Conservation (phyloP, 148 eudicot species). For the Camellia granthamiana region DNA sequence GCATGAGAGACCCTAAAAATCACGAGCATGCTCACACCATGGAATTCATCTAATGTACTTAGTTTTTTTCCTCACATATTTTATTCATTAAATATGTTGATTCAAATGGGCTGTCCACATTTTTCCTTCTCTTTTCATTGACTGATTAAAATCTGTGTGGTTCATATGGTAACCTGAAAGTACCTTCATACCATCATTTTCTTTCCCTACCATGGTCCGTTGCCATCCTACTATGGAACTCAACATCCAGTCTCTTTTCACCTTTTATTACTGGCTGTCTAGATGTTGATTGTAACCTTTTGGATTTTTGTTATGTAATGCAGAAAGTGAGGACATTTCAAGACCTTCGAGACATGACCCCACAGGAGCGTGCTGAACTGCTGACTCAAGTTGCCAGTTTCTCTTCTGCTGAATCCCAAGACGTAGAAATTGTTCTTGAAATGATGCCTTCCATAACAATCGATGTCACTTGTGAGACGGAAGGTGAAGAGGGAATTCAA, state of each 20-base stretch:
- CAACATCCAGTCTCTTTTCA: background rate
- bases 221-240: background rate
- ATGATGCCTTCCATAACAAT: conserved; percentile 67
- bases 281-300: background rate
- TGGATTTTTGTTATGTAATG: conserved; percentile 11
- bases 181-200: background rate
- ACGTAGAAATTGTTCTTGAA: conserved; percentile 71
- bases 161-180: background rate
- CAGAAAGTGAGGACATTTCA: conserved; percentile 74
- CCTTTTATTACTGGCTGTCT: background rate
- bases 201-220: background rate
- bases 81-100: too few species aligned
- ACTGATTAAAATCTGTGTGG: background rate
- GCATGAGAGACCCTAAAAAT: too few species aligned
- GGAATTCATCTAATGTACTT: too few species aligned
- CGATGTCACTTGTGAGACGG: conserved; percentile 73
- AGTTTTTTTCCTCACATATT: too few species aligned
- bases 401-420: conserved; percentile 53
- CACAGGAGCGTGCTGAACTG: conserved; percentile 56
- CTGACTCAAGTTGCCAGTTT: conserved; percentile 61
- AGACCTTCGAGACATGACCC: conserved; percentile 68
- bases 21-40: too few species aligned
- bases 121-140: background rate
- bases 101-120: too few species aligned
- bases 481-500: conserved; percentile 87